Base-by-base conservation (phyloP, 345 rosid genomes). In the Carallia brachiata region DNA sequence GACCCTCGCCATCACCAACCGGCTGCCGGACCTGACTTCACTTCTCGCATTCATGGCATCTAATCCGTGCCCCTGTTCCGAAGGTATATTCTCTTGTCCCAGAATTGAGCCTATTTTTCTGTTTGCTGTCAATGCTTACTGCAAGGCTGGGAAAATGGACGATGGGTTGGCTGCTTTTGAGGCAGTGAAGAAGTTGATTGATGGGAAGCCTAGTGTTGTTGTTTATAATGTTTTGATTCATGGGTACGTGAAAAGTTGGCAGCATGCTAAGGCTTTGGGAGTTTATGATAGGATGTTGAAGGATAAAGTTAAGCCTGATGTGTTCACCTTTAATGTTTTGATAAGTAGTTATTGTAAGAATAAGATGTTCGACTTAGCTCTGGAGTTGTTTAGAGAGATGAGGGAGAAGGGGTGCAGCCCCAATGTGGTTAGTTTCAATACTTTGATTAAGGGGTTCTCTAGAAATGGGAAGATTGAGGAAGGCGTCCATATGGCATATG, bases 11-110 rank as follows among this genome's bases (percentile, higher is more conserved):
- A 71, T 82, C 74, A 82, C 97, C 23, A 80, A 87, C 80, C 87
- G 97, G 1, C 79, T 89, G 63, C 34, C 73, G 3, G 87, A 81
- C 47, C 94, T 93, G 54, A 30, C 36, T 27, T 77, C 80, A 19
- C 86, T 93, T 61, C 92, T 93, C 56, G 74, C 70, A 36, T 91
- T 87, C 70, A 67, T 91, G 30, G 78, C 86, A 0, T 65, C 97
- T 0, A 88, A 80, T 54, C 92, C 90, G 5, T 93, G 96, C 63
- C 97, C 97, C 0, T 93, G 98, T 40, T 83, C 94, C 16, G 86
- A 87, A 56, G 96, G 96, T 67, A 93, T 91, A 78, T 93, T 93
- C 84, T 89, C 92, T 67, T 93, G 98, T 70, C 90, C 92, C 5
- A 66, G 84, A 56, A 80, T 84, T 31, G 96, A 91, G 61, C 78